Base-by-base conservation (phyloP, 257 asterid genomes). In the Solanum tarijense region DNA sequence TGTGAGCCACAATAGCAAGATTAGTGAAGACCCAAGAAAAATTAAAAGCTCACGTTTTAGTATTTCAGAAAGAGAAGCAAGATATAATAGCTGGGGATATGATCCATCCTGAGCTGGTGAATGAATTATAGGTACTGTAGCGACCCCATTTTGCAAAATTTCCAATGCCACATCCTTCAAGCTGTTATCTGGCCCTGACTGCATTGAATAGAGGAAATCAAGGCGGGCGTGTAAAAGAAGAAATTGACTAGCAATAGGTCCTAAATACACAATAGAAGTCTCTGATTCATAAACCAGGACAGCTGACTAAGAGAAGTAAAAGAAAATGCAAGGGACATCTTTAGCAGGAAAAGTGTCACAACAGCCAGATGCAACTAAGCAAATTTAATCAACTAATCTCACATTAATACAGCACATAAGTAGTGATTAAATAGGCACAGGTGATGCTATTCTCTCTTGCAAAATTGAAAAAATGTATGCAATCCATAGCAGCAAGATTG, bases 171-270 rank as follows among this genome's bases (percentile, higher is more conserved):
- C 93, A 31, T 95, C 96, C 90, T 96, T 95, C 94, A 96, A 87
- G 91, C 83, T 94, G 88, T 93, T 96, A 87, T 96, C 99, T 65
- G 99, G 98, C 74, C 98, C 99, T 88, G 97, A 98, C 99, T 97
- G 95, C 83, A 84, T 41, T 69, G 36, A 21, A 48, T 48, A 82
- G 43, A 20, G 43, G 34, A 81, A 16, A 48, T 31, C 86, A 82
- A 48, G 43, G 1, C 31, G 34, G 43, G 1, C 31, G 34, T 18
- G 66, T 11, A 82, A 48, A 48, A 48, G 71, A 82, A 87, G 86
- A 36, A 31, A 72, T 7, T 62, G 41, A 48, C 41, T 3, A 82
- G 69, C 85, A 46, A 48, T 48, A 81, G 69, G 85, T 48, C 27
- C 85, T 81, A 81, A 81, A 27, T 29, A 48, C 85, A 81, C 85